These are phyloP conservation scores for Suillus subluteus DNA, from an alignment of 768 basidiomycete genomes.

Conservation along the genomic window DNA sequence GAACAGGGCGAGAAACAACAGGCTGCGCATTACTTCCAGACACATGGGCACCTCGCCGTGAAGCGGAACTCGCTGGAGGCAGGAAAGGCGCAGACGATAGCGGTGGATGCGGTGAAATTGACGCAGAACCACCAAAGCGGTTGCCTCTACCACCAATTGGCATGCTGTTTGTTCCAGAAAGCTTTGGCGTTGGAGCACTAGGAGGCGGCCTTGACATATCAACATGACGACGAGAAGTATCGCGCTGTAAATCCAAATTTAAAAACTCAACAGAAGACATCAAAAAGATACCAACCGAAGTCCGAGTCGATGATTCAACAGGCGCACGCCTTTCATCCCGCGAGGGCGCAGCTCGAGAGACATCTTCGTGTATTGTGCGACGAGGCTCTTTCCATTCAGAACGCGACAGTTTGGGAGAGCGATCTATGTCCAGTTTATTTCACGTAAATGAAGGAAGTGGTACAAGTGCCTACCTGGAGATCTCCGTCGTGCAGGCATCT, in stretches of 20 bases:
- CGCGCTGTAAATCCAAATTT: slow-evolving; percentile 22
- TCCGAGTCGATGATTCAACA: slow-evolving; percentile 17
- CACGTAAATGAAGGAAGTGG: background rate
- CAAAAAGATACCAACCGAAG: slow-evolving; percentile 22
- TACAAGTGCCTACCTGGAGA: slow-evolving; percentile 1
- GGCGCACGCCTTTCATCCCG: slow-evolving; percentile 22
- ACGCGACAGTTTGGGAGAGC: background rate
- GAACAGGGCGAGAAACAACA: slow-evolving; percentile 21
- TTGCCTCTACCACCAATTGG: slow-evolving; percentile 31
- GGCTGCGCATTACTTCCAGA: slow-evolving; percentile 28
- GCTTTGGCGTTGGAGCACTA: slow-evolving; percentile 24
- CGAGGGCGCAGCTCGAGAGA: slow-evolving; percentile 19
- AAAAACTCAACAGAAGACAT: background rate
- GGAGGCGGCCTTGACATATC: slow-evolving; percentile 20
- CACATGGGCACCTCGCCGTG: slow-evolving; percentile 6
- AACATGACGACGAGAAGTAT: slow-evolving; percentile 14
- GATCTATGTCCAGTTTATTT: background rate
- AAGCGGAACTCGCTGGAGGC: background rate
- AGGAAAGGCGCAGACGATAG: background rate
- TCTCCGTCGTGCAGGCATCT: background rate
- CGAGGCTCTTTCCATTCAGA: slow-evolving; percentile 5
- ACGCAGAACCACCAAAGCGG: slow-evolving; percentile 24
- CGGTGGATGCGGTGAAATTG: slow-evolving; percentile 13
- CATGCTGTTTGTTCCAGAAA: slow-evolving; percentile 37
- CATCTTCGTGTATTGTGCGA: slow-evolving; percentile 14